Base-by-base conservation (phyloP, 345 rosid species). In the Eucalyptus erythrocorys region DNA sequence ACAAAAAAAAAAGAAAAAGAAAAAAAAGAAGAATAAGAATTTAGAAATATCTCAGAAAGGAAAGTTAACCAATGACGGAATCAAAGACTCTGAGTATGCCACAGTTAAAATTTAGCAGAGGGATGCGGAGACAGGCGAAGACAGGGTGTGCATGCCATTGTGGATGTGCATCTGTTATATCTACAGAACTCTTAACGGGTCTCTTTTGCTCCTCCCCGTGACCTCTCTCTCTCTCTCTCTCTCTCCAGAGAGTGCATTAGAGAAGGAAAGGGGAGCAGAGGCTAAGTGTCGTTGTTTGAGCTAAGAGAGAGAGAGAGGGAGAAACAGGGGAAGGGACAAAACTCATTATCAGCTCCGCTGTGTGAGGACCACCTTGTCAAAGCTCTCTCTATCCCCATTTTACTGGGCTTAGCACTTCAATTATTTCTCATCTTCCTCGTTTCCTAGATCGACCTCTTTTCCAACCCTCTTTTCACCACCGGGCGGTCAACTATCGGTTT, bases 281-380 rank as follows among this genome's bases (percentile, higher is more conserved):
- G 40, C 86, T 27, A 40, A 11, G 47, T 21, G 15, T 40, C 47
- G 47, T 76, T 40, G 47, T 21, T 48, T 32, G 51, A 85, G 37
- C 30, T 14, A 14, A 17, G 87, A 16, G 79, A 66, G 55, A 17
- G 87, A 19, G 82, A 43, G 45, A 61, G 86, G 87, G 57, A 80
- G 89, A 91, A 92, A 90, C 94, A 91, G 93, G 88, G 88, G 92
- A 91, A 89, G 90, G 91, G 96, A 96, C 94, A 93, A 92, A 37
- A 48, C 55, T 76, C 82, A 10, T 76, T 76, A 40, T 37, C 82
- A 40, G 47, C 82, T 37, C 82, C 24, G 82, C 47, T 76, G 26
- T 1, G 47, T 37, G 47, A 48, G 86, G 55, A 47, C 86, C 86
- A 85, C 86, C 37, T 37, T 11, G 47, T 12, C 42, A 76, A 76